Base-by-base conservation (phyloP, 192 early-diverging fungal genomes). In the Coemansia pectinata region DNA sequence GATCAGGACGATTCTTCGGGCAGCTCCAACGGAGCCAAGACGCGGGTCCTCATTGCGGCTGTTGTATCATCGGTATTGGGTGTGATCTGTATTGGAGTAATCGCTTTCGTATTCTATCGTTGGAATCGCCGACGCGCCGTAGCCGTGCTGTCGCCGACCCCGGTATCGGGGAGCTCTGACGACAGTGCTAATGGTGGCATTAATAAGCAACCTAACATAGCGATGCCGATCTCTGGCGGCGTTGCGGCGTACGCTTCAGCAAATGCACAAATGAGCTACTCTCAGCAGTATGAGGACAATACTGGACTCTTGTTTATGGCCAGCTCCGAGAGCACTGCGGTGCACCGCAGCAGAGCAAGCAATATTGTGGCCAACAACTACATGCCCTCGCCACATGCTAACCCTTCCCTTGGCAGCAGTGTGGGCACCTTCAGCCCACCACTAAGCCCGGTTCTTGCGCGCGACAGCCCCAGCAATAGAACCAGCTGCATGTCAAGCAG, bases 11-110 rank as follows among this genome's bases (percentile, higher is more conserved):
- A 63, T 65, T 15, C 61, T 59, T 19, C 55, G 19, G 25, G 67
- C 68, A 9, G 29, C 62, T 9, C 60, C 59, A n/a, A 63, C 44
- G 9, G 67, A 59, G 40, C 66, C 44, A 69, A 61, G 38, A 83
- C 77, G 5, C 77, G 72, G 19, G 80, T 86, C n/a, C 62, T 86
- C 5, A 75, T 86, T 70, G 85, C 85, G 1, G 77, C 85, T 3
- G 73, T 80, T 12, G 69, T 86, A 11, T 83, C 73, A 12, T 82
- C 80, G 11, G 77, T 86, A 17, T 66, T 86, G 9, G 85, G 80
- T 8, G 59, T 83, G 0, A 44, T 83, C 19, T 70, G 78, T 27
- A 76, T 86, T 65, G 77, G 80, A 3, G 81, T 85, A n/a, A 62
- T 74, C 4, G 73, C 79, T 1, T 69, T 76, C 0, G 73, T 85